A percentile compares a stretch with the other conserved stretches of the same genome.
These are phyloP conservation scores for Polychytrium aggregatum DNA, from an alignment of 192 early-diverging fungal genomes.

Conservation along the genomic window DNA sequence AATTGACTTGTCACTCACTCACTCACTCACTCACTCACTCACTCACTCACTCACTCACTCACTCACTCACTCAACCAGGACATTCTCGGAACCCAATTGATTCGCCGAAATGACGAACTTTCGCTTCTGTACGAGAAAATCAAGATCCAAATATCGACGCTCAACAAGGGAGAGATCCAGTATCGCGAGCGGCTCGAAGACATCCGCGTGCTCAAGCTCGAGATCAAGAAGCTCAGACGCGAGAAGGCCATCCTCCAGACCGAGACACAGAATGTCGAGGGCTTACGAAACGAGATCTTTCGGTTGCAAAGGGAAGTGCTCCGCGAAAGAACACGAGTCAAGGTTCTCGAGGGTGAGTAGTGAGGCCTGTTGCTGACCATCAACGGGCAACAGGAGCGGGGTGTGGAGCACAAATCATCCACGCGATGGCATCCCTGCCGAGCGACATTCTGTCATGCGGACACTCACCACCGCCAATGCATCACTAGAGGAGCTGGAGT, in stretches of 20 bases:
- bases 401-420: neutral
- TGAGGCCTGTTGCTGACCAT: neutral
- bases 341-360: slow-evolving; percentile 42
- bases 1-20: too few relatives aligned
- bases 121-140: slow-evolving; percentile 52
- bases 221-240: slow-evolving; percentile 44
- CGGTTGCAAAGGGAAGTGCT: slow-evolving; percentile 44
- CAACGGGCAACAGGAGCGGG: neutral
- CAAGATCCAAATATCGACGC: slow-evolving; percentile 46
- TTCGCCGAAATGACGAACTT: slow-evolving; percentile 47
- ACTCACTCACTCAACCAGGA: slow-evolving; percentile 20
- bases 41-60: too few relatives aligned
- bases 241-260: slow-evolving; percentile 50
- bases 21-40: too few relatives aligned
- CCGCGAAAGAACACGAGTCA: slow-evolving; percentile 43
- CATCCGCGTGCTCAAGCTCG: slow-evolving; percentile 48
- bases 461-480: too few relatives aligned
- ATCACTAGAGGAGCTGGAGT: slow-evolving; percentile 53
- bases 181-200: slow-evolving; percentile 51
- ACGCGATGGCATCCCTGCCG: neutral
- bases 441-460: neutral
- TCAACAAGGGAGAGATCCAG: slow-evolving; percentile 53
- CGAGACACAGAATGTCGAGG: slow-evolving; percentile 45
- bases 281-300: slow-evolving; percentile 41
- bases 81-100: slow-evolving; percentile 48